A percentile compares a stretch with the other conserved stretches of the same genome.
These are phyloP conservation scores for Phytophthora cactorum DNA, from an alignment of 352 stramenopile genomes.

Conservation along the genomic window DNA sequence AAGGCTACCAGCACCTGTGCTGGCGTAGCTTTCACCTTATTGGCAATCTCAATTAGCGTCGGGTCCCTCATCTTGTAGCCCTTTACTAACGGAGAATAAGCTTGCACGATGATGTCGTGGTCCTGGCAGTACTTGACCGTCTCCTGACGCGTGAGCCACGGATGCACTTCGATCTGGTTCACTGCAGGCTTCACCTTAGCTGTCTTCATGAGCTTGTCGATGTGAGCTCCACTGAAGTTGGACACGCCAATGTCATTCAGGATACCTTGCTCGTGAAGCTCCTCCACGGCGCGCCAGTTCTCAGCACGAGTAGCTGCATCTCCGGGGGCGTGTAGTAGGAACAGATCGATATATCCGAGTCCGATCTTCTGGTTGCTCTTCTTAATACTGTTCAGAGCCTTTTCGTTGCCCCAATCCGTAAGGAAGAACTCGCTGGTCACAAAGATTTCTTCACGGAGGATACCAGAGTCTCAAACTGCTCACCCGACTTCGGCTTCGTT, in stretches of 20 bases:
- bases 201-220: conserved; percentile 79
- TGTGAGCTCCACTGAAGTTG: conserved; percentile 89
- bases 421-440: conserved; percentile 86
- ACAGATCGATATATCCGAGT: conserved; percentile 87
- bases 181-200: conserved; percentile 67
- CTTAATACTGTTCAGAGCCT: conserved; percentile 53
- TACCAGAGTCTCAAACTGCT: conserved; percentile 70
- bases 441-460: conserved; percentile 80
- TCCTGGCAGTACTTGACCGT: conserved; percentile 65
- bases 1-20: conserved; percentile 68
- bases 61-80: conserved; percentile 49
- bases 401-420: conserved; percentile 73
- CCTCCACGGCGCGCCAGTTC: conserved; percentile 62
- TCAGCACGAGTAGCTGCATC: conserved; percentile 47
- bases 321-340: conserved; percentile 74
- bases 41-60: conserved; percentile 45
- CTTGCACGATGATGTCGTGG: conserved; percentile 56
- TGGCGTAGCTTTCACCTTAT: conserved; percentile 36
- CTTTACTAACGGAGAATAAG: conserved; percentile 64
- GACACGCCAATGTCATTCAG: conserved; percentile 89
- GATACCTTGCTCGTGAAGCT: conserved; percentile 57
- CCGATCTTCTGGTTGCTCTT: conserved; percentile 70
- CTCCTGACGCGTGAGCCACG: conserved; percentile 70
- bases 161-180: conserved; percentile 88
- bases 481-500: conserved; percentile 87